phyloP scores from a whole-genome alignment of 2,329 filamentous ascomycete genomes.

The Cordyceps fumosorosea region DNA sequence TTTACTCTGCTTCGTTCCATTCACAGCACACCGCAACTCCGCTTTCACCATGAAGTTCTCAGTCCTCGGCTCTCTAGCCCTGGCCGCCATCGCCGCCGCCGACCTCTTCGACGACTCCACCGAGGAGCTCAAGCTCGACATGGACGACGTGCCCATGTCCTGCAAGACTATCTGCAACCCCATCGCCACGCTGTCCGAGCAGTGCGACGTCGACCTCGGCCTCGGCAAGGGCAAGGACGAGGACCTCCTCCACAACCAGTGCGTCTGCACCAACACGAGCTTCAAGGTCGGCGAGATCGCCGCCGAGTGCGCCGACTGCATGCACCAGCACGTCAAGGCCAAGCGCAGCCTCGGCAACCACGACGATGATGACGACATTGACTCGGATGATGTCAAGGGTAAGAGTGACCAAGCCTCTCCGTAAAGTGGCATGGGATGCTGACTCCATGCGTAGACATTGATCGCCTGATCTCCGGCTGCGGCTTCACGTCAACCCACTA shows the following conservation, averaged over 20 bases:
- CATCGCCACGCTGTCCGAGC: constrained; percentile 27
- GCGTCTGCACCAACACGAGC: constrained; percentile 35
- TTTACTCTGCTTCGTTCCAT: neutral
- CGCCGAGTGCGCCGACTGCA: constrained; percentile 32
- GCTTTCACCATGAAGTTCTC: constrained; percentile 22
- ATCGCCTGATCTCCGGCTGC: constrained; percentile 28
- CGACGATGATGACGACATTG: constrained; percentile 14
- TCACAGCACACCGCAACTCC: neutral
- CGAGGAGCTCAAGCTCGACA: constrained; percentile 29
- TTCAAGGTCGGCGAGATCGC: constrained; percentile 32
- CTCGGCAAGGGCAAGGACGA: constrained; percentile 27
- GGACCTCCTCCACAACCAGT: constrained; percentile 32
- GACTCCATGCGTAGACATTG: constrained; percentile 24
- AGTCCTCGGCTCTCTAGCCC: constrained; percentile 15
- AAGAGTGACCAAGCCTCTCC: neutral
- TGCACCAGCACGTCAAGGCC: constrained; percentile 25
- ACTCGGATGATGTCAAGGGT: constrained; percentile 19
- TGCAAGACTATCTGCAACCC: constrained; percentile 32
- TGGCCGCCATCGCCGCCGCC: constrained; percentile 24
- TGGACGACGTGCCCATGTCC: constrained; percentile 27
- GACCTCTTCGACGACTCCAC: constrained; percentile 21
- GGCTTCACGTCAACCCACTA: constrained; percentile 28
- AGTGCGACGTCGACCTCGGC: constrained; percentile 28
- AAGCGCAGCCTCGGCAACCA: constrained; percentile 16
- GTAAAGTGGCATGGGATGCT: neutral